phyloP scores from a whole-genome alignment of 2,329 filamentous ascomycete species.

The Huntiella savannae region DNA sequence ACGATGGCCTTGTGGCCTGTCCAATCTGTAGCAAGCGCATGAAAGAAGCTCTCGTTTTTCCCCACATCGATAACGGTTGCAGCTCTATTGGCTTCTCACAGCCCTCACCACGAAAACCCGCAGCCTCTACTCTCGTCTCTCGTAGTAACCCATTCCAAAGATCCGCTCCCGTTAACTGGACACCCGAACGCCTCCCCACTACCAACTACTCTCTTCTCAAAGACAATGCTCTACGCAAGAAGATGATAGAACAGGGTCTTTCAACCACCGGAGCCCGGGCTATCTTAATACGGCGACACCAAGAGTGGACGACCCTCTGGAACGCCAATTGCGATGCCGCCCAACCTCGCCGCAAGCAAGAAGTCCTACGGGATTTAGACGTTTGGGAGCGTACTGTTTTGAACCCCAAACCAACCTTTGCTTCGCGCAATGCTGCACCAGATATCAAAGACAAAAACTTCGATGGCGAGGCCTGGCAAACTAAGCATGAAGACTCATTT shows the following conservation, averaged over 20 bases:
- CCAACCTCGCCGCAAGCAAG: conserved; percentile 46
- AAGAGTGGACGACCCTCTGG: conserved; percentile 88
- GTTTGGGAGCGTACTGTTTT: conserved; percentile 66
- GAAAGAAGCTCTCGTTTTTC: conserved; percentile 59
- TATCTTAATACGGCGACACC: conserved; percentile 62
- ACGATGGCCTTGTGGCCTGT: conserved; percentile 64
- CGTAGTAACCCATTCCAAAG: conserved; percentile 13
- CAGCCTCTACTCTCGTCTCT: neutral
- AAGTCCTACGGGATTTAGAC: conserved; percentile 62
- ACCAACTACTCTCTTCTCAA: conserved; percentile 79
- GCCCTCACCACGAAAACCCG: conserved; percentile 5
- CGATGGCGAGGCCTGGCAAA: conserved; percentile 57
- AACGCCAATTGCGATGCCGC: conserved; percentile 90
- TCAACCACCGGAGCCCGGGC: conserved; percentile 47
- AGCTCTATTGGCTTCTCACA: conserved; percentile 19
- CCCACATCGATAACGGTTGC: conserved; percentile 54
- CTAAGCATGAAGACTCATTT: conserved; percentile 56
- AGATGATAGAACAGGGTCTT: conserved; percentile 63
- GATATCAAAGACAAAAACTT: conserved; percentile 76
- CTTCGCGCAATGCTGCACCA: neutral
- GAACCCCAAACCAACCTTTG: conserved; percentile 6
- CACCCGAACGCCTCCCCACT: conserved; percentile 47
- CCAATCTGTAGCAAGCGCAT: conserved; percentile 66
- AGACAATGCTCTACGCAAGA: conserved; percentile 58
- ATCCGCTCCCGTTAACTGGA: conserved; percentile 17